These are phyloP conservation scores for Aspergillus brunneoviolaceus DNA, from an alignment of 2,329 filamentous ascomycete species.

Conservation along the genomic window DNA sequence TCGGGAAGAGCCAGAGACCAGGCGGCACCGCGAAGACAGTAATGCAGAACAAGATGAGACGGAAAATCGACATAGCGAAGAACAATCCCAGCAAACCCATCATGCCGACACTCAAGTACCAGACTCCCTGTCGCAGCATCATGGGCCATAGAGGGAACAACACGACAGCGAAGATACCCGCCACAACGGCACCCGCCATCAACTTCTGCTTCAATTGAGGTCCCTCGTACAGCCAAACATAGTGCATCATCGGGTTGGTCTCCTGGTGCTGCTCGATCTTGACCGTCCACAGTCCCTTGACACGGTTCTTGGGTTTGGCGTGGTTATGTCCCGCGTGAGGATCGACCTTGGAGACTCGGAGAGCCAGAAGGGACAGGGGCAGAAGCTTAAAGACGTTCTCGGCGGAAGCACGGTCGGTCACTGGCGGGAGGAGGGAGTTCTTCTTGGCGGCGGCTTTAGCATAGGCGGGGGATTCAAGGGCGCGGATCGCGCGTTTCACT, in stretches of 20 bases:
- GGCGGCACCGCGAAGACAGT: slow-evolving; percentile 83
- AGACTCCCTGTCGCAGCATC: slow-evolving; percentile 85
- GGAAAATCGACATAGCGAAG: slow-evolving; percentile 97
- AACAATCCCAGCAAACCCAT: slow-evolving; percentile 86
- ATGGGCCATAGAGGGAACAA: slow-evolving; percentile 97
- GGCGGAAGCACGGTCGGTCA: slow-evolving; percentile 82
- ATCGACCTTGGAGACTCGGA: slow-evolving; percentile 82
- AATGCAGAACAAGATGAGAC: slow-evolving; percentile 87
- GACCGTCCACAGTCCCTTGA: slow-evolving; percentile 96
- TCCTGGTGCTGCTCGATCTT: slow-evolving; percentile 96
- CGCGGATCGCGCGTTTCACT: slow-evolving; percentile 96
- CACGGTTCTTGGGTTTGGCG: slow-evolving; percentile 68
- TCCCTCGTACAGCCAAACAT: slow-evolving; percentile 94
- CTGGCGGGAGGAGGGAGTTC: slow-evolving; percentile 82
- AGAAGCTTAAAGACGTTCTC: slow-evolving; percentile 95
- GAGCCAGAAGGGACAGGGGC: slow-evolving; percentile 87
- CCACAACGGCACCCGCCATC: slow-evolving; percentile 79
- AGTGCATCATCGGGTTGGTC: slow-evolving; percentile 67
- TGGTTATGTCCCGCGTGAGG: slow-evolving; percentile 73
- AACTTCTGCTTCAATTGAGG: slow-evolving; percentile 91
- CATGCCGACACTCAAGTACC: slow-evolving; percentile 95
- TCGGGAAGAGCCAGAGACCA: slow-evolving; percentile 97
- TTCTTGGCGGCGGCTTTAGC: slow-evolving; percentile 78
- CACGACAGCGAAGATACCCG: slow-evolving; percentile 82
- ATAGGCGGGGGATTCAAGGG: slow-evolving; percentile 84